A percentile compares a stretch with the other conserved stretches of the same genome.
phyloP scores from a whole-genome alignment of 2,329 filamentous ascomycete genomes.

The Blumeria graminis region DNA sequence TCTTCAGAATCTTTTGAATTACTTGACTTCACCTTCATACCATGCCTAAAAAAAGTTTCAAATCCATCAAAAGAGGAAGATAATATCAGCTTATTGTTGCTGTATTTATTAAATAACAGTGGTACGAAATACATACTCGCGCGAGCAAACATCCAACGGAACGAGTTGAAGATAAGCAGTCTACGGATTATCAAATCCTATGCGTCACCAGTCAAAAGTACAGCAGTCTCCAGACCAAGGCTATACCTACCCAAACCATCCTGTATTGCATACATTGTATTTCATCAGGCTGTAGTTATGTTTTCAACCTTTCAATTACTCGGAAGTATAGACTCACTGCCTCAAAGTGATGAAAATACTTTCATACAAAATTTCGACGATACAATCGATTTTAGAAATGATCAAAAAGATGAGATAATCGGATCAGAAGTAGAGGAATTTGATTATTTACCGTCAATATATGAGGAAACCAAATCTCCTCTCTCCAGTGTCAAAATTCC shows the following conservation, averaged over 20 bases:
- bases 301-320: conserved; percentile 44
- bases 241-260: conserved; percentile 58
- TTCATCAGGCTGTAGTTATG: conserved; percentile 55
- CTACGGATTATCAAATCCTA: conserved; percentile 45
- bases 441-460: conserved; percentile 14
- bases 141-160: conserved; percentile 38
- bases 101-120: conserved; percentile 31
- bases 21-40: conserved; percentile 54
- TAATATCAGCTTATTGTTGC: conserved; percentile 31
- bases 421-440: conserved; percentile 40
- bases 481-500: conserved; percentile 36
- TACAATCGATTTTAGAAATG: conserved; percentile 51
- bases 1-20: conserved; percentile 41
- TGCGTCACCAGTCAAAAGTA: conserved; percentile 22
- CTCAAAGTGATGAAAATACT: conserved; percentile 40
- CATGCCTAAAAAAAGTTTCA: conserved; percentile 20
- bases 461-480: conserved; percentile 24
- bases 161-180: conserved; percentile 32
- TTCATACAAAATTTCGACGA: conserved; percentile 57
- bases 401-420: conserved; percentile 36
- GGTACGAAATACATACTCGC: conserved; percentile 47
- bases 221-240: conserved; percentile 27
- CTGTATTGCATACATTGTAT: conserved; percentile 59
- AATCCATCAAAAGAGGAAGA: conserved; percentile 28
- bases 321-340: conserved; percentile 52